Evolutionary conservation across 2,329 filamentous ascomycete species (phyloP), one percentile per base, ranked within the genome.

Genomic region (Fusarium haematococcum): DNA sequence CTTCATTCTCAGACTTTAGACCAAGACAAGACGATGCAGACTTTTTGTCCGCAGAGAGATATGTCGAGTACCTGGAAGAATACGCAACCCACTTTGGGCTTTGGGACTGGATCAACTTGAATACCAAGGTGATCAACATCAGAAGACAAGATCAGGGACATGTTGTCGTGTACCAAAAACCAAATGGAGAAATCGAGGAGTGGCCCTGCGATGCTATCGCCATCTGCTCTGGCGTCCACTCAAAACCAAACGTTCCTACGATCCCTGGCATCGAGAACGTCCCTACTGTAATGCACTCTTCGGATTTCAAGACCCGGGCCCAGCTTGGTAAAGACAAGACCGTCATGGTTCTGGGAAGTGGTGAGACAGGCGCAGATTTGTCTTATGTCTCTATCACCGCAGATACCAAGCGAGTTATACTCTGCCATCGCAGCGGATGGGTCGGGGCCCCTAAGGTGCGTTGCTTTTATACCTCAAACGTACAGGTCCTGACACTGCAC

Each of bases 1-100:
- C 85, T 0, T 79, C 82, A 7, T 87, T 87, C 73, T 87, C 85
- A 2, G 85, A 87, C 69, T 85, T 84, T 65, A 80, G 85, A 7
- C 79, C 81, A 16, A 54, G 37, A 5, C 69, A 80, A 9, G 63
- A 80, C 4, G 79, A 82, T 4, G 79, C 80, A 4, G 85, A 86
- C 73, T 87, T 87, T 65, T 74, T 86, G n/a, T 79, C 77, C 0
- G 77, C 82, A 5, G 75, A 79, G 5, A 67, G 80, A 11, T 87
- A 86, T 68, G 78, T 83, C 23, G 50, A 78, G 25, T 87, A 87
- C 64, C 80, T 87, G 10, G 75, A 83, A 25, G 79, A 77, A 23
- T 87, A 86, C 61, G 81, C 79, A 60, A 80, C 77, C 6, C 71
- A 81, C 4, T 87, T 85, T 75, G 69, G 75, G 1, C 79, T 87